Base-by-base conservation (phyloP, 2,329 filamentous ascomycete species). In the Sclerotinia borealis region DNA sequence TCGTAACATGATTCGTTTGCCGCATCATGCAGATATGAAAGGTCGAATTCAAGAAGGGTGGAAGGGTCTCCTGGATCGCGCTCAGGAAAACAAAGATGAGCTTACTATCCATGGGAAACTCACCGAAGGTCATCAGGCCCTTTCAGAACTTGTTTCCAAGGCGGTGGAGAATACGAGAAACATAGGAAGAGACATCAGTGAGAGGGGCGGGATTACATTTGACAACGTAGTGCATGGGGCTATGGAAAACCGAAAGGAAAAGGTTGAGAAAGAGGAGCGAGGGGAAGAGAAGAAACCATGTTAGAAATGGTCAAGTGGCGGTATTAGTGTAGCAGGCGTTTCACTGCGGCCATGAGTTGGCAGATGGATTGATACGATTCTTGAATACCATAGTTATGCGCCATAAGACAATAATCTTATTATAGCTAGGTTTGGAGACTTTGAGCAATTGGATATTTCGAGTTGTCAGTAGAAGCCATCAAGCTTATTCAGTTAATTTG, bases 21-120 rank as follows among this genome's bases (percentile, higher is more conserved):
- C 73, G 4, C 65, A 56, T 8, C 49, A 39, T 8, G 50, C 56
- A 3, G 63, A 71, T 19, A 64, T 66, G 17, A 41, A 54, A n/a
- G 66, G 66, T 5, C 39, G 61, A 11, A 62, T 70, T 2, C 70
- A 72, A 52, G 67, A 68, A 45, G 73, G 72, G 4, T 72, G 72
- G 49, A 72, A 71, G 47, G 66, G 64, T 10, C 60, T 75, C 10
- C 64, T 75, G 15, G 72, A 75, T 60, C 68, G 68, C 31, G 71
- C 69, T 3, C 67, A 70, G 51, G 70, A 72, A 60, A 68, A 64
- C 9, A 58, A 36, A 27, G 61, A 68, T 11, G 64, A 65, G 17
- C 29, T 49, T 3, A 31, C 47, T 11, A 39, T 55, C 15, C 62
- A 63, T 51, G 66, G 64, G 15, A 65, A 64, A 34, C 50, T 64